Conservation (phyloP, 768 basidiomycete genomes). For the Lyophyllum shimeji region DNA sequence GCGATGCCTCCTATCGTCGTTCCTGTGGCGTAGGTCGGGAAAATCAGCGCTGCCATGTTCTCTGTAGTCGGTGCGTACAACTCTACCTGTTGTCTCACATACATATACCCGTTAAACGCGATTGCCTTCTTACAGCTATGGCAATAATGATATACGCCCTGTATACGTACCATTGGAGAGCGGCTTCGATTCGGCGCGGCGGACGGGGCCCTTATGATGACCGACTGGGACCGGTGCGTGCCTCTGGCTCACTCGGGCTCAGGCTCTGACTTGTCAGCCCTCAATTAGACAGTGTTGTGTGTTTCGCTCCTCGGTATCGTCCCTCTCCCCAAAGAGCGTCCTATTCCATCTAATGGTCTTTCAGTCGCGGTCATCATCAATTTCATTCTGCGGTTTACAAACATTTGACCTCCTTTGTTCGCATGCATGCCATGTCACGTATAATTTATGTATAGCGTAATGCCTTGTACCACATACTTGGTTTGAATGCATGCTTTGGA, state of each 20-base stretch:
- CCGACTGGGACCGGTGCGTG: constrained; percentile 87
- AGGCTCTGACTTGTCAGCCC: neutral
- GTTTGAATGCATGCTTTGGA: neutral
- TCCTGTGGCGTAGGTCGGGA: constrained; percentile 66
- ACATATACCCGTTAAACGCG: constrained; percentile 6
- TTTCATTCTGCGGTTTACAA: constrained; percentile 79
- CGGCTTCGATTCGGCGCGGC: constrained; percentile 85
- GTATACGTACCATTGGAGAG: constrained; percentile 95
- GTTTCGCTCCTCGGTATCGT: constrained; percentile 71
- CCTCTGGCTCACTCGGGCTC: neutral
- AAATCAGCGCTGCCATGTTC: constrained; percentile 96
- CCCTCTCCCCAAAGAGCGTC: constrained; percentile 16
- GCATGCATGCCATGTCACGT: neutral
- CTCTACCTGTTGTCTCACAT: constrained; percentile 6
- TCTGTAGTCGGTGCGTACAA: constrained; percentile 73
- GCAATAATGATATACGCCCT: constrained; percentile 96
- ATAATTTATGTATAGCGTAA: constrained; percentile 4
- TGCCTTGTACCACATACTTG: neutral
- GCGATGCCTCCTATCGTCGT: neutral
- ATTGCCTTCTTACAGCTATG: constrained; percentile 64
- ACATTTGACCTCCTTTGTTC: constrained; percentile 22
- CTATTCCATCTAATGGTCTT: constrained; percentile 4
- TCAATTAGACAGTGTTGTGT: constrained; percentile 73
- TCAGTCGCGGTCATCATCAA: constrained; percentile 83
- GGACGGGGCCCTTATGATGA: constrained; percentile 97